Conservation (phyloP, 192 early-diverging fungal species). For the Oehlia diaphana region DNA sequence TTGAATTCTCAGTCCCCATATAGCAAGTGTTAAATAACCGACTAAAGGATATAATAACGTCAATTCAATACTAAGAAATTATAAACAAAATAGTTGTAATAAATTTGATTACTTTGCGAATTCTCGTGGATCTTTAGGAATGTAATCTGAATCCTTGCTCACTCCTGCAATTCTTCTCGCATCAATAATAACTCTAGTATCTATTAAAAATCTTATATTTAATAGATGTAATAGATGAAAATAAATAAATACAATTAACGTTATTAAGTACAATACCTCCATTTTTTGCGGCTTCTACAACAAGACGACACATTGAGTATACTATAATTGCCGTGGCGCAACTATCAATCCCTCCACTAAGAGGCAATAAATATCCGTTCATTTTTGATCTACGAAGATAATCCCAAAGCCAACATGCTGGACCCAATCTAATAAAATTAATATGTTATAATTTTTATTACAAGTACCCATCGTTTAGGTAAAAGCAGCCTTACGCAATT, state of each 20-base stretch:
- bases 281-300: conserved; percentile 62
- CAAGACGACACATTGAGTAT: conserved; percentile 87
- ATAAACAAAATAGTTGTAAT: conserved; percentile 10
- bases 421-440: conserved; percentile 63
- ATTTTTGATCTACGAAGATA: conserved; percentile 90
- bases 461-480: neutral
- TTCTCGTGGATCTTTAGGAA: conserved; percentile 79
- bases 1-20: conserved; percentile 95
- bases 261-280: conserved; percentile 44
- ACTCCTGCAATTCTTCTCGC: conserved; percentile 64
- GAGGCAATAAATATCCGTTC: conserved; percentile 90
- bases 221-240: neutral
- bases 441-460: neutral
- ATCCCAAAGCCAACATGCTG: conserved; percentile 99
- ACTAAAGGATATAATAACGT: conserved; percentile 27
- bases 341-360: conserved; percentile 98
- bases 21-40: conserved; percentile 93
- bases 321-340: conserved; percentile 88
- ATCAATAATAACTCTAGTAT: conserved; percentile 71
- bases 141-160: conserved; percentile 54
- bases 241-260: neutral
- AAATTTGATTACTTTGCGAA: conserved; percentile 61
- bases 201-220: neutral
- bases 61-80: neutral
- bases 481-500: conserved; percentile 57